Percentiles rank a stretch among this genome's conserved stretches.
Evolutionary conservation across 176 grass and related monocot species (phyloP).

Genomic region (Zoysia pacifica): DNA sequence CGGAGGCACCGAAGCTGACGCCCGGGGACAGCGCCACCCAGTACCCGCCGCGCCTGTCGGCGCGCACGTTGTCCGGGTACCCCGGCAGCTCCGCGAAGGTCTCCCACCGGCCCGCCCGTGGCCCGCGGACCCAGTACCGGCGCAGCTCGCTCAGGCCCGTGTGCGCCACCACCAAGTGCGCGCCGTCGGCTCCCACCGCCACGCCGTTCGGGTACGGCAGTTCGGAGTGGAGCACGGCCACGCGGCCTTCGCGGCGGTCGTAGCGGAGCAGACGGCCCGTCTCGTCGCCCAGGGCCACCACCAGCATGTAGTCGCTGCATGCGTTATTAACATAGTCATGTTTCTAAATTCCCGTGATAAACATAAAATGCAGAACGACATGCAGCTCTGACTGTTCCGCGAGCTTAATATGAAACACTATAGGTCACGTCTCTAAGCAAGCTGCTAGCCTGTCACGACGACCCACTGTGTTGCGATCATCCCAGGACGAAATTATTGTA

Average conservation of each 20-base stretch:
- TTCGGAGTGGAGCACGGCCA: conserved; percentile 48
- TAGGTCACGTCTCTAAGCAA: neutral
- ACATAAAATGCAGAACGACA: neutral
- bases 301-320: conserved; percentile 56
- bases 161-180: conserved; percentile 59
- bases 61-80: conserved; percentile 81
- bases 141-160: conserved; percentile 38
- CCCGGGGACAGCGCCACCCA: neutral
- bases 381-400: neutral
- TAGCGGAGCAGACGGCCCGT: conserved; percentile 73
- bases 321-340: neutral
- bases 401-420: neutral
- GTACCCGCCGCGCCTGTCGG: conserved; percentile 1
- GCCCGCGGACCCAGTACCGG: conserved; percentile 68
- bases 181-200: conserved; percentile 50
- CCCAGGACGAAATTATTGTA: neutral
- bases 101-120: conserved; percentile 14
- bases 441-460: too few relatives aligned
- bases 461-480: too few relatives aligned
- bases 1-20: neutral
- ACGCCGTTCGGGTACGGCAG: conserved; percentile 78
- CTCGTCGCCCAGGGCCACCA: conserved; percentile 55
- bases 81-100: conserved; percentile 63
- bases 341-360: neutral
- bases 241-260: conserved; percentile 27